Evolutionary conservation across 1,284 basidiomycete genomes (phyloP).

Genomic region (Pterulicium gracile): DNA sequence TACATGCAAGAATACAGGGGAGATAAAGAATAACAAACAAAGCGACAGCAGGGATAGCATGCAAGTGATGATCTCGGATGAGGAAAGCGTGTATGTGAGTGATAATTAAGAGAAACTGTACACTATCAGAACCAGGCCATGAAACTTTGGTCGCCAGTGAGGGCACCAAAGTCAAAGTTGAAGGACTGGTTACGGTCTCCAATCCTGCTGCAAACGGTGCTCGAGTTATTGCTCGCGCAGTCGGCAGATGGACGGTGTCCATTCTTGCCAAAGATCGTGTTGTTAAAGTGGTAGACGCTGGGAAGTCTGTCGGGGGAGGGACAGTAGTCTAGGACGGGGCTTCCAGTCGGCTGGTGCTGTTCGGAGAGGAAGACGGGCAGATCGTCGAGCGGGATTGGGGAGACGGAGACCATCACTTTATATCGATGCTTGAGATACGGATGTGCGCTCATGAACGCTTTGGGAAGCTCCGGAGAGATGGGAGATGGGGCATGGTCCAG

Average conservation of each 20-base stretch:
- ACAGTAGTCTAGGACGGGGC: background rate
- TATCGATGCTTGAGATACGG: slow-evolving; percentile 20
- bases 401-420: slow-evolving; percentile 18
- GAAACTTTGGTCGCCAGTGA: slow-evolving; percentile 38
- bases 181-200: slow-evolving; percentile 26
- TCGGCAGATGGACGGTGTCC: no score
- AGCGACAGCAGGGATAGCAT: no score
- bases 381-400: slow-evolving; percentile 3
- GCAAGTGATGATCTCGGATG: no score
- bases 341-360: background rate
- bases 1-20: no score
- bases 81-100: no score
- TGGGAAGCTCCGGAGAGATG: slow-evolving; percentile 13
- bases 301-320: background rate
- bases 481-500: slow-evolving; percentile 13
- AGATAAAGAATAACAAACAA: no score
- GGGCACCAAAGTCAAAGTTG: slow-evolving; percentile 37
- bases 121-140: slow-evolving; percentile 46
- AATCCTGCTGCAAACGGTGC: slow-evolving; percentile 32
- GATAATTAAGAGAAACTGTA: no score
- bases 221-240: no score
- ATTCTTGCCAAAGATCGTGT: background rate
- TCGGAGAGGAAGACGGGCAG: background rate
- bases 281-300: background rate
- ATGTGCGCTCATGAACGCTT: slow-evolving; percentile 23